Conservation (phyloP, 345 rosid genomes). For the Orychophragmus violaceus region DNA sequence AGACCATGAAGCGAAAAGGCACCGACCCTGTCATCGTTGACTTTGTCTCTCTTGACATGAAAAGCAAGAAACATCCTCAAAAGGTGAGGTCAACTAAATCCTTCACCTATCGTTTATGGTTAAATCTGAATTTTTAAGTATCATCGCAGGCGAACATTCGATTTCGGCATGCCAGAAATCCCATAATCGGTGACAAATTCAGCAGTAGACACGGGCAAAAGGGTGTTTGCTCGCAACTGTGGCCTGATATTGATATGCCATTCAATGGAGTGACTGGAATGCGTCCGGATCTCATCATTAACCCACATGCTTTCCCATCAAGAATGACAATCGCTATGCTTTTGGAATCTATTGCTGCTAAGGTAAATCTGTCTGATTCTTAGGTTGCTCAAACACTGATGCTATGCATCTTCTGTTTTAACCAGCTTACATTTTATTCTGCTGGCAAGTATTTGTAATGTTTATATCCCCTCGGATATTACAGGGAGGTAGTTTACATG, state of each 20-base stretch:
- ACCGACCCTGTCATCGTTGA: slow-evolving; percentile 73
- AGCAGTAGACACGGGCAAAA: slow-evolving; percentile 99
- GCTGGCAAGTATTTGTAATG: not conserved
- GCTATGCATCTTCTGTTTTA: not conserved
- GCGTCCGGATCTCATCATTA: slow-evolving; percentile 97
- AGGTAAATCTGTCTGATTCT: slow-evolving; percentile 39
- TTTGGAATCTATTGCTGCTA: slow-evolving; percentile 93
- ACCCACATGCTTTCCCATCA: slow-evolving; percentile 99
- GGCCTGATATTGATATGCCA: slow-evolving; percentile 98
- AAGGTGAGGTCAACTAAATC: slow-evolving; percentile 48
- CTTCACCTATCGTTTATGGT: not conserved
- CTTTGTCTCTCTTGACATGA: slow-evolving; percentile 72
- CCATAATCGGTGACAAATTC: slow-evolving; percentile 93
- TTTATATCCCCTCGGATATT: not conserved
- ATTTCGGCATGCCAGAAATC: slow-evolving; percentile 86
- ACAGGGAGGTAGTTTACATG: slow-evolving; percentile 81
- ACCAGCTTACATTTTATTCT: not conserved
- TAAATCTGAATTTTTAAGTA: not conserved
- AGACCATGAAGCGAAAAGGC: slow-evolving; percentile 47
- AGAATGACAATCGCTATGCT: slow-evolving; percentile 99
- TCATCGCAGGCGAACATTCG: slow-evolving; percentile 69
- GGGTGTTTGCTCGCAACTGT: slow-evolving; percentile 96
- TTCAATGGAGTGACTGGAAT: slow-evolving; percentile 92
- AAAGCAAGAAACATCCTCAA: slow-evolving; percentile 54
- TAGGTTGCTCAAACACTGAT: not conserved